Conservation (phyloP, 2,329 filamentous ascomycete genomes). For the Monosporascus sp. region DNA sequence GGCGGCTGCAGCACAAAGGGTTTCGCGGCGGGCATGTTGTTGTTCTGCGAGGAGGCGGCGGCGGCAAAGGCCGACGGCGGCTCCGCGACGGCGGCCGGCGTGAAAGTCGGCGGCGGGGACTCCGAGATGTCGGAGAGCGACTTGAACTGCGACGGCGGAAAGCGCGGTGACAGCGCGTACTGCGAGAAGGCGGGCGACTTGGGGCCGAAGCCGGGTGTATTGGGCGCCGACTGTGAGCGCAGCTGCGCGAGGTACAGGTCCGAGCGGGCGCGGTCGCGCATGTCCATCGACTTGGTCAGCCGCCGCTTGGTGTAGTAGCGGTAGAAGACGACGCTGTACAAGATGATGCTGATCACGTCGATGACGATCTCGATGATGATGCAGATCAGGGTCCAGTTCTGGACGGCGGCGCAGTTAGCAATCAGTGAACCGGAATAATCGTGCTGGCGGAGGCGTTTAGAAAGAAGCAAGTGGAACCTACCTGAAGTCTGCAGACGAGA, state of each 20-base stretch:
- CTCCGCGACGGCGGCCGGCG: slow-evolving; percentile 51
- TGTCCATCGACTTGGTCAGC: slow-evolving; percentile 93
- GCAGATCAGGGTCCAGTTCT: slow-evolving; percentile 96
- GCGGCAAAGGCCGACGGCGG: slow-evolving; percentile 58
- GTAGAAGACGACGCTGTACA: slow-evolving; percentile 95
- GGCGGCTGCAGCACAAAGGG: slow-evolving; percentile 86
- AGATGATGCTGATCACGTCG: slow-evolving; percentile 82
- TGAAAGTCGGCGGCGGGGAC: slow-evolving; percentile 40
- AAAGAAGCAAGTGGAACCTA: slow-evolving; percentile 32
- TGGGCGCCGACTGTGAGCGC: slow-evolving; percentile 81
- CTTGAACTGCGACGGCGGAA: slow-evolving; percentile 53
- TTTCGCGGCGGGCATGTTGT: slow-evolving; percentile 32
- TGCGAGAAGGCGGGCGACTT: slow-evolving; percentile 55
- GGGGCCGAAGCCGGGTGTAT: slow-evolving; percentile 83
- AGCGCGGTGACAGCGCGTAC: slow-evolving; percentile 55
- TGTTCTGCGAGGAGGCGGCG: slow-evolving; percentile 19
- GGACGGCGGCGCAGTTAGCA: slow-evolving; percentile 14
- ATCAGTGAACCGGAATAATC: neutral
- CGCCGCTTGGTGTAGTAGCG: slow-evolving; percentile 95
- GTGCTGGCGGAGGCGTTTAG: neutral
- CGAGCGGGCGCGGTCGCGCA: slow-evolving; percentile 87
- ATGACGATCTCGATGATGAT: slow-evolving; percentile 95
- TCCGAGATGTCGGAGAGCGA: slow-evolving; percentile 41
- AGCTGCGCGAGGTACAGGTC: slow-evolving; percentile 91
- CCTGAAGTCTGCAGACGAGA: slow-evolving; percentile 84